Conservation (phyloP, 495 filamentous ascomycete species). For the Hypoxylon perforatum region DNA sequence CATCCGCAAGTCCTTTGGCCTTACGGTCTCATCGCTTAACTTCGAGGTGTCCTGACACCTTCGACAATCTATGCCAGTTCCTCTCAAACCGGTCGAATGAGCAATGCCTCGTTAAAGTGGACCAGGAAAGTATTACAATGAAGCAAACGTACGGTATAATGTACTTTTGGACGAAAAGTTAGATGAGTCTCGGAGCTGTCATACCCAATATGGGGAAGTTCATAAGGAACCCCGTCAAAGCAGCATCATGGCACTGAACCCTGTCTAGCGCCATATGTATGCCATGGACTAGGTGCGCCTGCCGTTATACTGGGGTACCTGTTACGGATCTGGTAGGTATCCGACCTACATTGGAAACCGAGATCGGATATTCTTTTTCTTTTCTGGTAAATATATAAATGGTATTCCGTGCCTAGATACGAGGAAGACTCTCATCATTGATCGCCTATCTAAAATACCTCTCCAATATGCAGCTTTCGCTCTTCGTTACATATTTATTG, state of each 20-base stretch:
- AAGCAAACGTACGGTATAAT: too few species aligned
- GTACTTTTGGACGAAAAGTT: too few species aligned
- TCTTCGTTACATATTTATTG: not conserved
- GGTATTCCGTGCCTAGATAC: not conserved
- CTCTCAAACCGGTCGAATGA: too few species aligned
- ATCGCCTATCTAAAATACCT: not conserved
- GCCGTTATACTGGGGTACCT: not conserved
- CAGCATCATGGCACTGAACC: not conserved
- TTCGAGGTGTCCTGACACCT: too few species aligned
- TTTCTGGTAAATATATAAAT: not conserved
- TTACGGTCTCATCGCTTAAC: too few species aligned
- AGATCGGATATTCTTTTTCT: not conserved
- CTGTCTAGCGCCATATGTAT: not conserved
- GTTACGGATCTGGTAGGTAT: too few species aligned
- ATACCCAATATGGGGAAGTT: too few species aligned
- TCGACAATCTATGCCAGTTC: too few species aligned
- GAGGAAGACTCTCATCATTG: not conserved
- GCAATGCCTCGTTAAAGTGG: too few species aligned
- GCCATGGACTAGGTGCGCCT: not conserved
- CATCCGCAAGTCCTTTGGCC: too few species aligned
- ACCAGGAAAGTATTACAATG: too few species aligned
- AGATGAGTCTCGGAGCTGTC: too few species aligned
- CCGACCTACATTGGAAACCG: not conserved
- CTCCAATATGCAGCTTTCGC: slow-evolving; percentile 11
- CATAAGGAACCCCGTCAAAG: not conserved